Evolutionary conservation across 208 protist genomes (phyloP), one percentile per base, ranked within the genome.

Genomic region (Leishmania braziliensis): DNA sequence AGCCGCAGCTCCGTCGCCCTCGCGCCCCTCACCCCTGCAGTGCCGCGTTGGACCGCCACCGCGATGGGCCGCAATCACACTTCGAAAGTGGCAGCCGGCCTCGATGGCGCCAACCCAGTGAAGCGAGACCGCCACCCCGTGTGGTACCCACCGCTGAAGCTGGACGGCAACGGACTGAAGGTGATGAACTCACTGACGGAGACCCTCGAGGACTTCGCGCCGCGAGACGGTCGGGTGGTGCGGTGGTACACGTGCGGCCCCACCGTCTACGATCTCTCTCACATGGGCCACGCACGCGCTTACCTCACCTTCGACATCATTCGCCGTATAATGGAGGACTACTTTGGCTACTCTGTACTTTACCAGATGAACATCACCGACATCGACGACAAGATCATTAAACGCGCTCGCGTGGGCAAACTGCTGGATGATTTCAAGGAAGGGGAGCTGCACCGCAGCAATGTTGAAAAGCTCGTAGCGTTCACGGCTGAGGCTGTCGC

Each of bases 351-450:
- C 80, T 81, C 94, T 16, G 89, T 99, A 0, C 46, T 91, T 10
- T 98, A 97, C 71, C 93, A 97, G 79, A 99, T 99, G 97, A 99
- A 99, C 87, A 99, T 99, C 69, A 99, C 99, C 23, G 99, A 99
- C 84, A 98, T 99, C 81, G 99, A 99, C 81, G 99, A 99, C 90
- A 99, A 99, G 82, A 99, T 99, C 78, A 99, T 99, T 72, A 95
- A 98, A 77, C 89, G 93, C n/a, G 96, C 98, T 3, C 89, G 98
- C 53, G 89, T 96, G 74, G 97, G 96, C 82, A 87, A 96, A 68
- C 94, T 99, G 20, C 84, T 98, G 39, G 86, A 90, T 14, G 72
- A 93, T 66, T 99, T 95, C 82, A 86, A 90, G 69, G 51, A 62
- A 5, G 56, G 6, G 10, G 84, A 88, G 77, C 79, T 90, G 54